Percentiles rank a stretch among this genome's conserved stretches.
phyloP scores from a whole-genome alignment of 2,329 filamentous ascomycete species.

The Diplocarpon rosae region DNA sequence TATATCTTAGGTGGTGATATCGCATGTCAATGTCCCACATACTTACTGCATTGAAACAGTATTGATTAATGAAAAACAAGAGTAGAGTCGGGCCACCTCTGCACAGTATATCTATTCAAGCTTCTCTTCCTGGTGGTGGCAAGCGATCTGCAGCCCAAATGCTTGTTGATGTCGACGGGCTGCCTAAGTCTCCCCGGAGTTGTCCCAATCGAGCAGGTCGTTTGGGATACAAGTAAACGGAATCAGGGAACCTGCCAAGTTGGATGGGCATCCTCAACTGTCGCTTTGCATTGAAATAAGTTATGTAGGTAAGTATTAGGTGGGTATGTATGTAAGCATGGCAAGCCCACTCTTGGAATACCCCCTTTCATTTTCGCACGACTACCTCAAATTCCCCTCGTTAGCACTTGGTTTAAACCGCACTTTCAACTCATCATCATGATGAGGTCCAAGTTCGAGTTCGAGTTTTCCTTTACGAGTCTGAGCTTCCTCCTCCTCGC shows the following conservation, averaged over 20 bases:
- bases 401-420: neutral
- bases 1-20: no score
- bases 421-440: neutral
- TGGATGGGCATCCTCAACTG: neutral
- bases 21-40: no score
- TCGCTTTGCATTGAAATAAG: neutral
- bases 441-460: neutral
- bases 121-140: no score
- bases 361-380: neutral
- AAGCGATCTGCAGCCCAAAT: no score
- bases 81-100: no score
- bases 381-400: neutral
- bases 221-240: no score
- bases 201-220: neutral
- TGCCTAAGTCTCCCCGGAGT: neutral
- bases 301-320: no score
- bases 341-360: neutral
- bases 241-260: neutral
- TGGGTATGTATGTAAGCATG: no score
- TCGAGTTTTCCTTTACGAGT: neutral
- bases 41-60: no score
- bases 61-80: no score
- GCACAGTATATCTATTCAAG: no score
- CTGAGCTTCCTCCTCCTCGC: conserved; percentile 9
- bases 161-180: no score